Conservation (phyloP, 306 rosid species). For the Echinosophora koreensis region DNA sequence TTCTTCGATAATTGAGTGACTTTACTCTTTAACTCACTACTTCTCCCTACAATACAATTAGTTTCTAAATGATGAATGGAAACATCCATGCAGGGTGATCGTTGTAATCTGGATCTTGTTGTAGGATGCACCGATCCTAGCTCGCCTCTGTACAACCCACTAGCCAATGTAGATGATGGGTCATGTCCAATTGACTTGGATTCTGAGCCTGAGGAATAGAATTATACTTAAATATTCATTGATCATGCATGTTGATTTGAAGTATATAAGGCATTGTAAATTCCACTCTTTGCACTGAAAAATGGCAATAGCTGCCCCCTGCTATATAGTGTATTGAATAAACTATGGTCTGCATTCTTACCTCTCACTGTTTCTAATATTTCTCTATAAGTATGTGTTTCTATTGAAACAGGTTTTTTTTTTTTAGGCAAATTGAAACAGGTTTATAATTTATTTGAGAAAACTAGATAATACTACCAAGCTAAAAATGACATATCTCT, state of each 20-base stretch:
- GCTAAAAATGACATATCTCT: too few species aligned
- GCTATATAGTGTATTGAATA: neutral
- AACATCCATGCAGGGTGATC: constrained; percentile 76
- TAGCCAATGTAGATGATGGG: constrained; percentile 94
- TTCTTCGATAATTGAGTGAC: constrained; percentile 21
- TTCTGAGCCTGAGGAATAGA: constrained; percentile 59
- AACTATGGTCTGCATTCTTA: neutral
- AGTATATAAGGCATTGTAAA: constrained; percentile 42
- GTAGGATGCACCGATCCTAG: constrained; percentile 87
- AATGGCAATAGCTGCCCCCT: neutral
- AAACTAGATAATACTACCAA: too few species aligned
- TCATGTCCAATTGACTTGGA: constrained; percentile 70
- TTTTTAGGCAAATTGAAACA: too few species aligned
- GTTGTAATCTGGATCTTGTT: constrained; percentile 76
- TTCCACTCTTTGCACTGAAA: constrained; percentile 31
- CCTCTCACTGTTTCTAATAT: neutral
- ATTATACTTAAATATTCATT: constrained; percentile 27
- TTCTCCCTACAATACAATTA: neutral
- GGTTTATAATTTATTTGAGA: too few species aligned
- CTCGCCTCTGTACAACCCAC: constrained; percentile 68
- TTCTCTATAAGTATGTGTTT: neutral
- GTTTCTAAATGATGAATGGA: constrained; percentile 28
- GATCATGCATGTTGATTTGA: constrained; percentile 28
- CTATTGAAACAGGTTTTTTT: too few species aligned
- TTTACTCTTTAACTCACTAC: neutral